Evolutionary conservation across 345 rosid species (phyloP).

Genomic region (Gossypioides kirkii): DNA sequence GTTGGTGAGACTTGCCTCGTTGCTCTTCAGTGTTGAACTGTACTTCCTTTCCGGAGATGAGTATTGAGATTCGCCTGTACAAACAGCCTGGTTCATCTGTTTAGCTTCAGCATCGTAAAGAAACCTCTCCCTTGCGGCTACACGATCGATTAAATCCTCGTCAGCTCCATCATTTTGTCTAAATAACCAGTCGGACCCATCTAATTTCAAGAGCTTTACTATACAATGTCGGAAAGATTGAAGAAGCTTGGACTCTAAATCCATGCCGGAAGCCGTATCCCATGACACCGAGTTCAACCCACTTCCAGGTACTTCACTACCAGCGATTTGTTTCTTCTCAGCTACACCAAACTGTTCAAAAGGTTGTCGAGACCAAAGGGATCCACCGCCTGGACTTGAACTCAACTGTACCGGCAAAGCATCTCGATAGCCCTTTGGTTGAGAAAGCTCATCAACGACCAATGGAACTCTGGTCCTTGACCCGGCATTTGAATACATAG

Average conservation of each 20-base stretch:
- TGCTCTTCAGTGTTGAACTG: conserved; percentile 26
- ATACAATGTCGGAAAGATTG: conserved; percentile 73
- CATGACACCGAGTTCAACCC: conserved; percentile 33
- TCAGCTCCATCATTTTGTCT: conserved; percentile 79
- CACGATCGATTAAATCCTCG: conserved; percentile 83
- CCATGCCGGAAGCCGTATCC: conserved; percentile 42
- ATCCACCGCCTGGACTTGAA: conserved; percentile 47
- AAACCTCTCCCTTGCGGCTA: conserved; percentile 88
- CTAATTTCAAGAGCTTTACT: conserved; percentile 71
- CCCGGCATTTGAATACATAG: conserved; percentile 39
- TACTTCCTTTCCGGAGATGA: conserved; percentile 28
- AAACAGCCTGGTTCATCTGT: conserved; percentile 45
- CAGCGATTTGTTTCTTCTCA: conserved; percentile 45
- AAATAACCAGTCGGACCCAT: conserved; percentile 97
- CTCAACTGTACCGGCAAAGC: conserved; percentile 30
- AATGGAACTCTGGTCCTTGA: conserved; percentile 43
- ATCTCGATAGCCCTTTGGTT: conserved; percentile 50
- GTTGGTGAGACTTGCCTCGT: conserved; percentile 22
- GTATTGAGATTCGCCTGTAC: conserved; percentile 41
- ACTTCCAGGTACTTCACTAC: conserved; percentile 45
- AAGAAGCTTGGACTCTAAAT: conserved; percentile 76
- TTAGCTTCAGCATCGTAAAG: conserved; percentile 70
- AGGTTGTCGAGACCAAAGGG: conserved; percentile 95
- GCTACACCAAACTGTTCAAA: conserved; percentile 93
- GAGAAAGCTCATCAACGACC: conserved; percentile 45